Conservation (phyloP, 208 protist species). For the Acanthamoeba polyphaga region DNA sequence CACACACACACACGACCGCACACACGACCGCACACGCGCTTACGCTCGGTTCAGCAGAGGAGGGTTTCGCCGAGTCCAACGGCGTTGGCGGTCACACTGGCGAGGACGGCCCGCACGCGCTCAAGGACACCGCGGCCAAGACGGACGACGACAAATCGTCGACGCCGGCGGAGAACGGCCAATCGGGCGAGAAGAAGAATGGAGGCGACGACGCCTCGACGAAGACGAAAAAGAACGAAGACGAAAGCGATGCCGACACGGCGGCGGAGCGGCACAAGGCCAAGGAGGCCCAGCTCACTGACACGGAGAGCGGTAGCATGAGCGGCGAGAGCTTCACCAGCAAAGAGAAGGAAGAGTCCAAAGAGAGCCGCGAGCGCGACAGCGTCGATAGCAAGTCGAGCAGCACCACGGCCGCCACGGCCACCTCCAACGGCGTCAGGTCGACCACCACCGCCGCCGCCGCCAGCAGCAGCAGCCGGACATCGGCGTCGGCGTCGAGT, state of each 20-base stretch:
- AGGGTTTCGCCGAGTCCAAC: not conserved
- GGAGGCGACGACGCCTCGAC: not conserved
- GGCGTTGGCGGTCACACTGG: not conserved
- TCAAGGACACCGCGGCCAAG: not conserved
- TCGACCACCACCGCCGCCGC: not conserved
- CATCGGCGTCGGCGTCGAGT: not conserved
- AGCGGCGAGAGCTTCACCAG: not conserved
- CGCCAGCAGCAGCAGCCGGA: not conserved
- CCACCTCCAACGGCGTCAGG: not conserved
- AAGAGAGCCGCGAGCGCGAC: not conserved
- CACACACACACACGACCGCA: not conserved
- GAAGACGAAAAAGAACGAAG: not conserved
- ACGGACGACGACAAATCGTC: not conserved
- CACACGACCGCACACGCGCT: not conserved
- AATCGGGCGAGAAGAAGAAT: not conserved
- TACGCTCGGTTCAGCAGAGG: not conserved
- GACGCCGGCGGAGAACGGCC: not conserved
- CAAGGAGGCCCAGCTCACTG: not conserved
- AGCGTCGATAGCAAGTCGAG: not conserved
- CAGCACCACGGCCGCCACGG: not conserved
- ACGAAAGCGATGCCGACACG: not conserved
- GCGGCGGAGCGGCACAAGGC: not conserved
- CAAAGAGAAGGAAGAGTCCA: constrained; percentile 27
- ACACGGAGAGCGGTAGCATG: constrained; percentile 39
- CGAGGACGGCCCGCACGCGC: not conserved